Evolutionary conservation across 345 rosid species (phyloP), one percentile per base, ranked within the genome.

Genomic region (Eutrema heterophyllum): DNA sequence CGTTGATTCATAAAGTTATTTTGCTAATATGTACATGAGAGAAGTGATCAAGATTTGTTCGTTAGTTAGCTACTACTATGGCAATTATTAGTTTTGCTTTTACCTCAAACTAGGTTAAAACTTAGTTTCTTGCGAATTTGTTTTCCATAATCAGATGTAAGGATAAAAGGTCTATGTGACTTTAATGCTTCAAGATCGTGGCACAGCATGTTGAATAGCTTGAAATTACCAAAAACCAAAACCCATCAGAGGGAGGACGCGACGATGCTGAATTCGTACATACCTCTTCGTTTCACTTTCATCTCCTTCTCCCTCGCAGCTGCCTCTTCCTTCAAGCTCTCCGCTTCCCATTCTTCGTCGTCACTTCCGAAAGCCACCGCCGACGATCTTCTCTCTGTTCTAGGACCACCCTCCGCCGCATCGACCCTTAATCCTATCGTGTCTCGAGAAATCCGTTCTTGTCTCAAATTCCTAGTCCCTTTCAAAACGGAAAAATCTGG

Each of bases 381-480:
- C 38, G 76, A 79, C 55, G 97, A 91, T 79, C 78, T 93, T 48
- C 88, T 91, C 67, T 74, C 92, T n/a, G 72, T 93, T 36, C 72
- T 93, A 10, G 94, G 86, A 30, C 78, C 94, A 48, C 14, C 86
- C 51, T 54, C 78, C 27, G 74, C 72, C 40, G 72, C 87, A 59
- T 81, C 86, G 64, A 59, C 75, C 2, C 70, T 89, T 77, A 80
- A 85, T 67, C 97, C 94, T 15, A 48, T 53, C 56, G 67, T 93
- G 16, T 87, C 90, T 63, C 12, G 48, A 3, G 81, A 91, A 38
- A 87, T 91, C 79, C 76, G 50, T 5, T 86, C 91, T 70, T 89
- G 96, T 80, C 78, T 93, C 80, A 86, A 54, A 64, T 93, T 89
- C 82, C 91, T 93, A 29, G 92, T 89, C 16, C 97, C 94, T 1